These are phyloP conservation scores for Erodium moschatum DNA, from an alignment of 441 rosid genomes.

Conservation along the genomic window DNA sequence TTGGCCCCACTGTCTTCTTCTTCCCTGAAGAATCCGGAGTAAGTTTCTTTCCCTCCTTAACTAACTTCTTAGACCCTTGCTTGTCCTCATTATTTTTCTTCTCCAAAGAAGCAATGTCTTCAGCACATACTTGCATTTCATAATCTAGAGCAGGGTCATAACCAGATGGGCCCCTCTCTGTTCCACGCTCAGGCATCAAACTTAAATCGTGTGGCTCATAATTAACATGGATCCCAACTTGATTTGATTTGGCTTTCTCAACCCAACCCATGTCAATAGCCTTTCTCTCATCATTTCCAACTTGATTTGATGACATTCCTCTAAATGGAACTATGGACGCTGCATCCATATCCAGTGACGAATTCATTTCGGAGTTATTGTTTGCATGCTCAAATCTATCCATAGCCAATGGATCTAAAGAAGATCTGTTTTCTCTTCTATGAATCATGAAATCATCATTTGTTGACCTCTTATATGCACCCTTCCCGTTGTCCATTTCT, in stretches of 20 bases:
- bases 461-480: conserved; percentile 31
- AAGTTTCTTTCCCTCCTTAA: conserved; percentile 53
- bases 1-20: conserved; percentile 64
- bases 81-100: conserved; percentile 37
- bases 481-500: conserved; percentile 35
- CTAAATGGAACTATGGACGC: conserved; percentile 69
- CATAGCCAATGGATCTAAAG: conserved; percentile 40
- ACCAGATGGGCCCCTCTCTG: conserved; percentile 42
- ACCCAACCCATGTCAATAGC: conserved; percentile 60
- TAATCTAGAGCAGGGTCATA: conserved; percentile 81
- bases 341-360: conserved; percentile 44
- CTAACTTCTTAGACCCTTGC: conserved; percentile 48
- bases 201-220: conserved; percentile 78
- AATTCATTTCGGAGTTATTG: conserved; percentile 34
- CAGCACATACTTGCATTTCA: conserved; percentile 42
- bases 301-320: conserved; percentile 34
- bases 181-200: conserved; percentile 63
- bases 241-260: conserved; percentile 34
- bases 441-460: conserved; percentile 53
- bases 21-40: conserved; percentile 40
- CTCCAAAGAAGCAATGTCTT: conserved; percentile 25
- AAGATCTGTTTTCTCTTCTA: conserved; percentile 30
- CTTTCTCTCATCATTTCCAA: conserved; percentile 36
- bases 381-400: conserved; percentile 44
- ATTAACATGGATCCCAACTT: conserved; percentile 32